Conservation (phyloP, 768 basidiomycete genomes). For the Postia placenta region DNA sequence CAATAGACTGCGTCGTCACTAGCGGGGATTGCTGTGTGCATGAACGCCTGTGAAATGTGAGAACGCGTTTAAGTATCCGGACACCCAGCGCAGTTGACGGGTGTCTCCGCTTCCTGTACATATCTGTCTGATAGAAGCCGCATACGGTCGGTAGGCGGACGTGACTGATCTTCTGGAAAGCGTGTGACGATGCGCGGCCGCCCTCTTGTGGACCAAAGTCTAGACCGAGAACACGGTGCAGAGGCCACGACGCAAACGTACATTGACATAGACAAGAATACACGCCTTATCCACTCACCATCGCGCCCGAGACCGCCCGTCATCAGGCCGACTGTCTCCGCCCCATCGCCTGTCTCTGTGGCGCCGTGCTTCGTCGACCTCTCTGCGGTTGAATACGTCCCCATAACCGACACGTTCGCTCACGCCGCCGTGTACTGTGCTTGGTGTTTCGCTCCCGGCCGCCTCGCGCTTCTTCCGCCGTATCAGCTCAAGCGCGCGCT, state of each 20-base stretch:
- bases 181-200: background rate
- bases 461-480: slow-evolving; percentile 58
- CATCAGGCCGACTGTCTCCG: background rate
- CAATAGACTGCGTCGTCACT: too few relatives aligned
- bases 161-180: background rate
- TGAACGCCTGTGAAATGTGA: background rate
- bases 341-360: slow-evolving; percentile 37
- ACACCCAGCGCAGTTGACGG: background rate
- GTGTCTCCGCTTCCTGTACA: background rate
- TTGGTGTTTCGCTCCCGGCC: slow-evolving; percentile 64
- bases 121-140: background rate
- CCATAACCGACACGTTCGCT: slow-evolving; percentile 53
- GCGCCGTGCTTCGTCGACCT: slow-evolving; percentile 64
- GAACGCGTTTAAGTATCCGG: background rate
- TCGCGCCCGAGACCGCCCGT: background rate
- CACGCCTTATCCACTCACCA: background rate
- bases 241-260: too few relatives aligned
- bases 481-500: slow-evolving; percentile 69
- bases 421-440: slow-evolving; percentile 49
- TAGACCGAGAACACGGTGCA: background rate
- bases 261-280: background rate
- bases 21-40: too few relatives aligned
- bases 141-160: background rate
- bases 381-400: slow-evolving; percentile 64
- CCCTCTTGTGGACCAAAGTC: background rate